Percentiles rank a stretch among this genome's conserved stretches.
phyloP scores from a whole-genome alignment of 75 land plant species.

The Cunninghamia lanceolata region DNA sequence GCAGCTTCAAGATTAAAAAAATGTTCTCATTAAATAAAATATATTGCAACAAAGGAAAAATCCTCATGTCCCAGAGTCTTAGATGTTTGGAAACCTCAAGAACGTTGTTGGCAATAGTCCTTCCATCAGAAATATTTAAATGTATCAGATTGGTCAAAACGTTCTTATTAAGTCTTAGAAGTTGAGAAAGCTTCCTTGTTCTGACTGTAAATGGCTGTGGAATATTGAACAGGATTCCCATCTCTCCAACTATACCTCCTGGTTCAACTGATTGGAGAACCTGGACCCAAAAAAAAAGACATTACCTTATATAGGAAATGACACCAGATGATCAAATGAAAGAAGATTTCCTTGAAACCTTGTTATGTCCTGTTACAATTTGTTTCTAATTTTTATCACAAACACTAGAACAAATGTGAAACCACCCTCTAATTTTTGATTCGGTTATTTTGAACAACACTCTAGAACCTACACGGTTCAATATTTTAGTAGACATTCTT shows the following conservation, averaged over 20 bases:
- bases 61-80: neutral
- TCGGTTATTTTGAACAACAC: neutral
- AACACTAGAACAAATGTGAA: neutral
- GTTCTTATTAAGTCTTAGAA: slow-evolving; percentile 50
- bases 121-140: slow-evolving; percentile 41
- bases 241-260: slow-evolving; percentile 51
- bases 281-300: neutral
- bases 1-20: neutral
- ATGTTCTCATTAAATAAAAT: neutral
- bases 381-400: neutral
- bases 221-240: slow-evolving; percentile 57
- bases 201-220: slow-evolving; percentile 77
- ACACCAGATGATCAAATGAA: neutral
- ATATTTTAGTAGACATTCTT: neutral
- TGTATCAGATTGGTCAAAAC: slow-evolving; percentile 48
- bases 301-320: neutral
- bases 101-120: slow-evolving; percentile 41
- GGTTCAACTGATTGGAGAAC: neutral
- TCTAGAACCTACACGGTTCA: neutral
- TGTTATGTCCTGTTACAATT: neutral
- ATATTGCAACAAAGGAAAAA: neutral
- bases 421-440: neutral
- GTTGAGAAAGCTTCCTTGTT: slow-evolving; percentile 48
- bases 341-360: neutral
- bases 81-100: slow-evolving; percentile 35